Conservation (phyloP, 371 early-diverging fungal species). For the Apophysomyces ossiformis region DNA sequence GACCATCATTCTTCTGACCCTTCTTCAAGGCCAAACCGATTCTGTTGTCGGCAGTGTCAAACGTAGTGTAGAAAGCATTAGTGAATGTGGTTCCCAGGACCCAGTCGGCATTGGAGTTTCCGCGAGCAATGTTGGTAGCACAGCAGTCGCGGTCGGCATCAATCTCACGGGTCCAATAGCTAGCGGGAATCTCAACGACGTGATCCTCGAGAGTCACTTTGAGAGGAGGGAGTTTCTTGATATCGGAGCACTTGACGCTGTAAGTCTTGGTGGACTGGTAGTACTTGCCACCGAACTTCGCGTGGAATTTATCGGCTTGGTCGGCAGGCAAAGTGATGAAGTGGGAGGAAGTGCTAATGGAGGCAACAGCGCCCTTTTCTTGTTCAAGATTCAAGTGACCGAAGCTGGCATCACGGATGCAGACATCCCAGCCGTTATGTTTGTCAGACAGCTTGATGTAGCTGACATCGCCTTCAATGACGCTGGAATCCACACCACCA, state of each 20-base stretch:
- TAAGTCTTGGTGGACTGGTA: constrained; percentile 42
- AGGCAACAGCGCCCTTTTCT: constrained; percentile 37
- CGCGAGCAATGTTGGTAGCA: constrained; percentile 41
- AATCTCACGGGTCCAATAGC: constrained; percentile 46
- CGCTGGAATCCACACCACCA: constrained; percentile 49
- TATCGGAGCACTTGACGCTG: constrained; percentile 49
- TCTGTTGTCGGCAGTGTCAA: constrained; percentile 39
- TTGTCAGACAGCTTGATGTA: constrained; percentile 33
- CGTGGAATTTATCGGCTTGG: constrained; percentile 51
- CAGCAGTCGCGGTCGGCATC: constrained; percentile 44
- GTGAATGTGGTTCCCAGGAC: constrained; percentile 48
- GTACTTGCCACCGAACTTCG: constrained; percentile 46
- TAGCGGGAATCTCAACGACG: constrained; percentile 41
- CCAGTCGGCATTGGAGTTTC: constrained; percentile 46
- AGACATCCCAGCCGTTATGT: constrained; percentile 46
- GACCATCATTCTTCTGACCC: constrained; percentile 35
- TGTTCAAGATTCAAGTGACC: constrained; percentile 35
- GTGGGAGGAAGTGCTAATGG: constrained; percentile 42
- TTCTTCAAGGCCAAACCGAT: constrained; percentile 49
- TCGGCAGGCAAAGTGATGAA: constrained; percentile 48
- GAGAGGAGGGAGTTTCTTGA: constrained; percentile 42
- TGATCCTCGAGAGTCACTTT: constrained; percentile 41
- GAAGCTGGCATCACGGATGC: constrained; percentile 44
- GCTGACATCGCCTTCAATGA: constrained; percentile 43
- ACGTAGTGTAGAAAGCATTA: constrained; percentile 53